Percentiles rank a stretch among this genome's conserved stretches.
phyloP scores from a whole-genome alignment of 176 grass and related monocot genomes.

The Coix lacrymajobi region DNA sequence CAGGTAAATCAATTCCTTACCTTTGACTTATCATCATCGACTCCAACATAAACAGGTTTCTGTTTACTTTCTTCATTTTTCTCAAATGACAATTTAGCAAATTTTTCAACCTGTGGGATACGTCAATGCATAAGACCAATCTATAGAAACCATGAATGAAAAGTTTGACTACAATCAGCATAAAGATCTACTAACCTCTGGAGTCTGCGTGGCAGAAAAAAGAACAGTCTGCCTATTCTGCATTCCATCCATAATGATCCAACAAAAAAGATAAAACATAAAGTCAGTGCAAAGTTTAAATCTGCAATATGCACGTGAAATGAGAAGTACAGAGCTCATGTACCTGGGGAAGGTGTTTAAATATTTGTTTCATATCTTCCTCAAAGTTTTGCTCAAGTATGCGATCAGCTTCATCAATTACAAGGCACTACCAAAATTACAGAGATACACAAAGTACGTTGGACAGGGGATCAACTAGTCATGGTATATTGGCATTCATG shows the following conservation, averaged over 20 bases:
- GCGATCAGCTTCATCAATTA: constrained; percentile 97
- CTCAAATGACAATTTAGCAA: constrained; percentile 89
- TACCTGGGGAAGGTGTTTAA: constrained; percentile 90
- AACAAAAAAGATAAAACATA: neutral
- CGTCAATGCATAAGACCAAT: constrained; percentile 8
- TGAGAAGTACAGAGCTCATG: neutral
- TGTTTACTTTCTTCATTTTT: constrained; percentile 73
- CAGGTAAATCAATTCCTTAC: constrained; percentile 39
- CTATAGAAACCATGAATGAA: neutral
- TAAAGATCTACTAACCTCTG: constrained; percentile 51
- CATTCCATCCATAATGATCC: constrained; percentile 8
- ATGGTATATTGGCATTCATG: neutral
- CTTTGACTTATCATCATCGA: constrained; percentile 79
- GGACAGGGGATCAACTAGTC: neutral
- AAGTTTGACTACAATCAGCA: neutral
- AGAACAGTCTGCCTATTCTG: constrained; percentile 98
- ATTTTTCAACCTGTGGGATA: constrained; percentile 72
- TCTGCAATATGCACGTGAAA: constrained; percentile 1
- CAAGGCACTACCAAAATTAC: constrained; percentile 64
- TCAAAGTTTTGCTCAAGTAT: constrained; percentile 95
- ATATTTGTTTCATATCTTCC: constrained; percentile 99
- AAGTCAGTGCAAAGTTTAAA: neutral
- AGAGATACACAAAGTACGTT: neutral
- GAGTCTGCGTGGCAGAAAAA: constrained; percentile 93
- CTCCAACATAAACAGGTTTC: constrained; percentile 82